Evolutionary conservation across 331 rosid species (phyloP), one percentile per base, ranked within the genome.

Genomic region (Malus hybrid): DNA sequence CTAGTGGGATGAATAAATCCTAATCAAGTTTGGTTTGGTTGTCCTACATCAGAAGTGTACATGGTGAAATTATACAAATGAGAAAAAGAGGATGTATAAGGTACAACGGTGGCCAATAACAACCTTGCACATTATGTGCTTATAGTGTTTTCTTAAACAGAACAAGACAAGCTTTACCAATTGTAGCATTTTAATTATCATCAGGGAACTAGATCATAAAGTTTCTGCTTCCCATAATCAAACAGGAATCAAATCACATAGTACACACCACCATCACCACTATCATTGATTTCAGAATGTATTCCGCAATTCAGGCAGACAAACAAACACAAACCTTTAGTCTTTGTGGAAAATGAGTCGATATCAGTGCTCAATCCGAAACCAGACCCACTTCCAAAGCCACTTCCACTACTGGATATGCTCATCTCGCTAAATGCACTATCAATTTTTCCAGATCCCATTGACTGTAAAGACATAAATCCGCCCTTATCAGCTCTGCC

Each of bases 371-470:
- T 86, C 72, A 83, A 74, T 66, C 95, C 96, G 83, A 93, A 88
- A 76, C 91, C 92, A 81, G 94, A 87, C 77, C 94, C 97, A 83
- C 96, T 75, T 82, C 97, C 97, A 72, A 88, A 91, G 70, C 97
- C 97, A 79, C 87, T 67, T 71, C 96, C 97, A 73, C 86, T 79
- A 83, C 91, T 85, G 76, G 97, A 85, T 72, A 94, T 84, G 87
- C 90, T 86, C 88, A 90, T 79, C 44, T 94, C 97, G 73, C 79
- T 77, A 68, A 94, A 85, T 84, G 90, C 70, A 85, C 77, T 88
- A 54, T 93, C 98, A 83, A 90, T 77, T 89, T 92, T 91, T 82
- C 97, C 97, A 22, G 98, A 88, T 71, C 95, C 96, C 95, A 91
- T 87, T 3, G 95, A 90, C 80, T 88, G 93, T 77, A 88, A 77